A percentile compares a stretch with the other conserved stretches of the same genome.
These are phyloP conservation scores for Penicillium capsulatum DNA, from an alignment of 2,329 filamentous ascomycete species.

Conservation along the genomic window DNA sequence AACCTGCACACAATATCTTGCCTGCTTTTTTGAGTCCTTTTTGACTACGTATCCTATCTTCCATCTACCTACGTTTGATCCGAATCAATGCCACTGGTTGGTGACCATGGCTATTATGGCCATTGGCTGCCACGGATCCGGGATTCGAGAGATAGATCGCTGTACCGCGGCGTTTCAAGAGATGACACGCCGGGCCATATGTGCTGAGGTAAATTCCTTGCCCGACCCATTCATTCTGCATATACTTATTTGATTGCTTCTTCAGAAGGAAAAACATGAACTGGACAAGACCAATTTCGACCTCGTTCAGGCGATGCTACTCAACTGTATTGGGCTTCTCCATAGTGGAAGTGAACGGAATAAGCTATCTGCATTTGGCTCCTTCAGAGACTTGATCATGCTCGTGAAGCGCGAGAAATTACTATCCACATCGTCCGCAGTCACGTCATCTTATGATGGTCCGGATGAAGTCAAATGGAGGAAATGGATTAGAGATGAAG, in stretches of 20 bases:
- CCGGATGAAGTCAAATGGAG: constrained; percentile 28
- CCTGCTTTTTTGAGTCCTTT: constrained; percentile 39
- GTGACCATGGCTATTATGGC: constrained; percentile 39
- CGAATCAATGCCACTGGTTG: constrained; percentile 39
- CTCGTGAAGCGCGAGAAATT: constrained; percentile 23
- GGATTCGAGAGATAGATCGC: constrained; percentile 24
- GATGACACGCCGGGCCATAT: constrained; percentile 39
- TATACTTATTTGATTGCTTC: constrained; percentile 2
- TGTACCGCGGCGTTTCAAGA: constrained; percentile 39
- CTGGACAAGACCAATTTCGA: constrained; percentile 21
- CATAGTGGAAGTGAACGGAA: constrained; percentile 24
- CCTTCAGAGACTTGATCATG: constrained; percentile 29
- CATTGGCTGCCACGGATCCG: constrained; percentile 39
- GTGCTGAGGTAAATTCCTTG: constrained; percentile 28
- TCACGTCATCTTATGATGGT: constrained; percentile 2
- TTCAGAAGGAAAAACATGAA: constrained; percentile 27
- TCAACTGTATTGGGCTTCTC: constrained; percentile 34
- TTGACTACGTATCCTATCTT: constrained; percentile 41
- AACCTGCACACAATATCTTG: constrained; percentile 30
- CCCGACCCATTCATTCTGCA: neutral
- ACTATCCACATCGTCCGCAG: constrained; percentile 15
- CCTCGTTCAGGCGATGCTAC: constrained; percentile 28
- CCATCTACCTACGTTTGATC: constrained; percentile 37
- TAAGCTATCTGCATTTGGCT: constrained; percentile 22
- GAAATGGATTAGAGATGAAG: constrained; percentile 38